A percentile compares a stretch with the other conserved stretches of the same genome.
These are phyloP conservation scores for Mycena chlorophos DNA, from an alignment of 768 basidiomycete genomes.

Conservation along the genomic window DNA sequence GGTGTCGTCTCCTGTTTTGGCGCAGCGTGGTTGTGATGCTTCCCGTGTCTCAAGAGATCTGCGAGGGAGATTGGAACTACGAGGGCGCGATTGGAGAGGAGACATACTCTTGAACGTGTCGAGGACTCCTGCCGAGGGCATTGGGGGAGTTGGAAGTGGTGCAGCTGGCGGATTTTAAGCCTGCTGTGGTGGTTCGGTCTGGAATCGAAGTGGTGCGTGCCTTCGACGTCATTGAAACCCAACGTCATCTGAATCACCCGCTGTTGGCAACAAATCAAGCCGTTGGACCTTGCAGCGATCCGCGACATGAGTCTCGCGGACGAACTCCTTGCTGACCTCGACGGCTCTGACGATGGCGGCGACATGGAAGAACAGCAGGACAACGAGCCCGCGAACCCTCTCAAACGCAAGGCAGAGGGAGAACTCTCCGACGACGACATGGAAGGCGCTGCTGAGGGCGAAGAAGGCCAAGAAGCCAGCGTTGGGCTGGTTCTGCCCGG, in stretches of 20 bases:
- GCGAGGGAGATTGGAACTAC: constrained; percentile 13
- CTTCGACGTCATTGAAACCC: background rate
- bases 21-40: constrained; percentile 54
- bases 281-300: too few relatives aligned
- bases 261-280: too few relatives aligned
- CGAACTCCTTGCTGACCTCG: constrained; percentile 90
- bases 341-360: constrained; percentile 70
- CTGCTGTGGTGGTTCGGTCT: background rate
- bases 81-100: constrained; percentile 16
- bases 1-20: constrained; percentile 27
- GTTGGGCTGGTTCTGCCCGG: constrained; percentile 80
- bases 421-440: constrained; percentile 53
- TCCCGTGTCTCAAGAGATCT: constrained; percentile 86
- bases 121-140: constrained; percentile 68
- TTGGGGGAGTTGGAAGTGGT: constrained; percentile 23
- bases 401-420: constrained; percentile 65
- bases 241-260: too few relatives aligned
- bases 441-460: constrained; percentile 50
- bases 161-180: background rate
- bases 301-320: constrained; percentile 79
- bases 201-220: background rate
- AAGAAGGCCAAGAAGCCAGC: constrained; percentile 45
- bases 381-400: constrained; percentile 28
- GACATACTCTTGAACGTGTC: constrained; percentile 83
- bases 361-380: constrained; percentile 45